phyloP scores from a whole-genome alignment of 306 rosid genomes.

The Benincasa hispida region DNA sequence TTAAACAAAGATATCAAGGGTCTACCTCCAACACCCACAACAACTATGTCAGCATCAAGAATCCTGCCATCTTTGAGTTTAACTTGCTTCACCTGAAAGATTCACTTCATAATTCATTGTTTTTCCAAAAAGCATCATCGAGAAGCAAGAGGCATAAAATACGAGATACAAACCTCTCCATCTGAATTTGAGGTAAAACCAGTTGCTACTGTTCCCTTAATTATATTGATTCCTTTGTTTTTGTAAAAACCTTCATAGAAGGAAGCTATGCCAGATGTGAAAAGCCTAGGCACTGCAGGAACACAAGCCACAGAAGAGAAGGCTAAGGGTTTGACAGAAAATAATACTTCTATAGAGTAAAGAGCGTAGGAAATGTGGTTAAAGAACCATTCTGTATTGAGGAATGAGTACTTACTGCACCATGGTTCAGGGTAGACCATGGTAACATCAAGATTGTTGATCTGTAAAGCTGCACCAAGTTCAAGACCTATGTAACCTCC shows the following conservation, averaged over 20 bases:
- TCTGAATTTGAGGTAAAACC: slow-evolving; percentile 61
- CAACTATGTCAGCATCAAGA: slow-evolving; percentile 87
- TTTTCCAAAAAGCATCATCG: background rate
- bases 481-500: slow-evolving; percentile 98
- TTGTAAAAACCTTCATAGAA: slow-evolving; percentile 79
- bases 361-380: background rate
- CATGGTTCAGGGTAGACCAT: slow-evolving; percentile 99
- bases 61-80: slow-evolving; percentile 83
- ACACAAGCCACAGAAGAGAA: slow-evolving; percentile 9
- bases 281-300: slow-evolving; percentile 91
- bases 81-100: slow-evolving; percentile 78
- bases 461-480: slow-evolving; percentile 68
- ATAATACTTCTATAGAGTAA: background rate
- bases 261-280: slow-evolving; percentile 72
- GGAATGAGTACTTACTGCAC: slow-evolving; percentile 87
- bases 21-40: slow-evolving; percentile 91
- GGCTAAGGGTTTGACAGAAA: background rate
- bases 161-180: slow-evolving; percentile 58
- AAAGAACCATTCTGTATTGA: background rate
- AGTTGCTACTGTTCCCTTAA: slow-evolving; percentile 84
- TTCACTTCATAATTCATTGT: background rate
- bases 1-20: slow-evolving; percentile 68
- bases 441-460: slow-evolving; percentile 61
- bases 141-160: background rate
- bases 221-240: slow-evolving; percentile 67